Evolutionary conservation across 1,139 yeast genomes (phyloP).

Genomic region (Kodamaea arcana): DNA sequence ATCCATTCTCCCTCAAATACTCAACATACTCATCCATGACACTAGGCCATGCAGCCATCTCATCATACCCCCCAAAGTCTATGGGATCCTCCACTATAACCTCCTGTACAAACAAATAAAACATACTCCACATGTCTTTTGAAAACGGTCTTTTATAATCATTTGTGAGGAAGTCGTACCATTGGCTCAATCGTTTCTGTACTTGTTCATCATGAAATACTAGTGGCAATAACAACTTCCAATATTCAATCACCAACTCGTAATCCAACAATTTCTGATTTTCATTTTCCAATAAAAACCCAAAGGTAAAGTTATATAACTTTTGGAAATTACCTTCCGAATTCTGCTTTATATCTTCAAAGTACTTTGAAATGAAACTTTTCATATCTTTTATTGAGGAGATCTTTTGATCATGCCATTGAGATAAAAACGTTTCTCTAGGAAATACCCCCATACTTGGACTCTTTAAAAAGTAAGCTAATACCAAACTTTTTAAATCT

Average conservation of each 20-base stretch:
- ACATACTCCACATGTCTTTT: constrained; percentile 83
- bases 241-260: constrained; percentile 71
- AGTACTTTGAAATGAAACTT: constrained; percentile 33
- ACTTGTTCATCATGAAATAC: constrained; percentile 8
- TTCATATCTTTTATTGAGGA: constrained; percentile 49
- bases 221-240: constrained; percentile 60
- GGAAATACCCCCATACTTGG: constrained; percentile 63
- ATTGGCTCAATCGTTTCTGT: constrained; percentile 35
- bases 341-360: constrained; percentile 30
- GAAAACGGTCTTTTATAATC: constrained; percentile 48
- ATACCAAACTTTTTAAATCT: constrained; percentile 61
- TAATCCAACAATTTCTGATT: constrained; percentile 51
- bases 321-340: constrained; percentile 36
- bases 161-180: constrained; percentile 46
- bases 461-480: constrained; percentile 65
- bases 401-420: constrained; percentile 48
- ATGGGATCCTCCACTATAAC: constrained; percentile 47
- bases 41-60: constrained; percentile 88
- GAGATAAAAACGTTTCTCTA: constrained; percentile 43
- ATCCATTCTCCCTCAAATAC: constrained; percentile 35
- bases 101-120: constrained; percentile 59
- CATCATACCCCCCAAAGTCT: constrained; percentile 56
- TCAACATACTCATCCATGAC: constrained; percentile 82
- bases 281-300: constrained; percentile 58
- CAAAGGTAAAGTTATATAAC: constrained; percentile 70